Conservation (phyloP, 441 rosid species). For the Jatropha multifida region DNA sequence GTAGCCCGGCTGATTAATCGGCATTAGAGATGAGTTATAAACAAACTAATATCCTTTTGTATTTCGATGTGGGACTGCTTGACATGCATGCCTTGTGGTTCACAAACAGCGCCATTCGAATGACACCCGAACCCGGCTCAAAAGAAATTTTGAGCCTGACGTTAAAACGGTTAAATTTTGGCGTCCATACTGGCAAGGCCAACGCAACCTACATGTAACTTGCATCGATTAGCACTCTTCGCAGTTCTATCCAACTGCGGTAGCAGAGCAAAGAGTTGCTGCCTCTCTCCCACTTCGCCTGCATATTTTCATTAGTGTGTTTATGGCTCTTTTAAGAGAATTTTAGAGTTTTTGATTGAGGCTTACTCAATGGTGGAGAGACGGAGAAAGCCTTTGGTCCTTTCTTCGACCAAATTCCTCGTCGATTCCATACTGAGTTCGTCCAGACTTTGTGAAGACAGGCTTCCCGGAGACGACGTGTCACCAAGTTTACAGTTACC, state of each 20-base stretch:
- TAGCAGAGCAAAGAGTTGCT: neutral
- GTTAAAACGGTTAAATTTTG: neutral
- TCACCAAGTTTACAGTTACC: constrained; percentile 32
- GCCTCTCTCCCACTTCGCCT: neutral
- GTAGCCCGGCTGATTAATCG: neutral
- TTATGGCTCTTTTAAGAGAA: neutral
- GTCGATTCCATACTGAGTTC: constrained; percentile 57
- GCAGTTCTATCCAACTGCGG: neutral
- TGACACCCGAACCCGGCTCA: neutral
- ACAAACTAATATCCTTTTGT: too few species aligned
- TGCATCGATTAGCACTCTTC: constrained; percentile 22
- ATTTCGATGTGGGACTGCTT: neutral
- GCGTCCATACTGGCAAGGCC: constrained; percentile 10
- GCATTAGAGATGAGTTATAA: too few species aligned
- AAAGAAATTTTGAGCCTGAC: neutral
- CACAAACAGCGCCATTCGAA: too few species aligned
- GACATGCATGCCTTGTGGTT: too few species aligned
- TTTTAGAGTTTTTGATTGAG: constrained; percentile 16
- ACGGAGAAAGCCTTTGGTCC: constrained; percentile 77
- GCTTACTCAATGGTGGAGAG: constrained; percentile 53
- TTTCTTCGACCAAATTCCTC: constrained; percentile 69
- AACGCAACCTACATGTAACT: neutral
- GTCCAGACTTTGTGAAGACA: constrained; percentile 19
- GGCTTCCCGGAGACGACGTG: constrained; percentile 14
- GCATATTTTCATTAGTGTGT: neutral